phyloP scores from a whole-genome alignment of 805 yeast species.

The Ogataea paraovalis region DNA sequence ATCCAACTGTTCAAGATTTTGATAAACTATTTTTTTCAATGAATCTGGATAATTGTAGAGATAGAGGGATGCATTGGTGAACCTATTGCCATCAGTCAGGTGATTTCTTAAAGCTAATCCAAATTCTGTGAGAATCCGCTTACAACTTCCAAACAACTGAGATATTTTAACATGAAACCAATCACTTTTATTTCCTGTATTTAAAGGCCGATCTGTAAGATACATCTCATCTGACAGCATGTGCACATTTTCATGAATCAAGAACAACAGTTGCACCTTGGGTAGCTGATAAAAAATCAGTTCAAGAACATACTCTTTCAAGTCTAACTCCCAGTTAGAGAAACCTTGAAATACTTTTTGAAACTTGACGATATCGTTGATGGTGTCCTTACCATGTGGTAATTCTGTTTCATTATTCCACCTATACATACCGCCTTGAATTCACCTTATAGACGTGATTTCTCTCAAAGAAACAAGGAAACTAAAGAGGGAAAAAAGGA shows the following conservation, averaged over 20 bases:
- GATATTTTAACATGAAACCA: background rate
- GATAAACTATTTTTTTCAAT: background rate
- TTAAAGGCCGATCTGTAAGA: background rate
- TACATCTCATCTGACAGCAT: background rate
- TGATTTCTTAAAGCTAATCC: background rate
- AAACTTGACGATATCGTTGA: background rate
- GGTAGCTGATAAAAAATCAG: background rate
- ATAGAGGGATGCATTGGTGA: background rate
- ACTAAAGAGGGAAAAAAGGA: background rate
- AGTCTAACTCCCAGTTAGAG: background rate
- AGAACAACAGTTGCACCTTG: background rate
- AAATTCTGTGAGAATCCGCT: background rate
- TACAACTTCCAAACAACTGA: background rate
- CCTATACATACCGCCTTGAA: no score
- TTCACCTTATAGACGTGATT: no score
- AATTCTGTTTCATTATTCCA: no score
- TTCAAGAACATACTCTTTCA: background rate
- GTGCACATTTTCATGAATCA: background rate
- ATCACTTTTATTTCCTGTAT: background rate
- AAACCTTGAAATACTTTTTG: background rate
- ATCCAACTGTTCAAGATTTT: background rate
- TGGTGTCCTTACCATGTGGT: background rate
- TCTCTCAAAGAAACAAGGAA: background rate
- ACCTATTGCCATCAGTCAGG: background rate
- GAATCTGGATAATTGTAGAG: background rate